phyloP scores from a whole-genome alignment of 495 filamentous ascomycete species.

The Xylaria intraflava region DNA sequence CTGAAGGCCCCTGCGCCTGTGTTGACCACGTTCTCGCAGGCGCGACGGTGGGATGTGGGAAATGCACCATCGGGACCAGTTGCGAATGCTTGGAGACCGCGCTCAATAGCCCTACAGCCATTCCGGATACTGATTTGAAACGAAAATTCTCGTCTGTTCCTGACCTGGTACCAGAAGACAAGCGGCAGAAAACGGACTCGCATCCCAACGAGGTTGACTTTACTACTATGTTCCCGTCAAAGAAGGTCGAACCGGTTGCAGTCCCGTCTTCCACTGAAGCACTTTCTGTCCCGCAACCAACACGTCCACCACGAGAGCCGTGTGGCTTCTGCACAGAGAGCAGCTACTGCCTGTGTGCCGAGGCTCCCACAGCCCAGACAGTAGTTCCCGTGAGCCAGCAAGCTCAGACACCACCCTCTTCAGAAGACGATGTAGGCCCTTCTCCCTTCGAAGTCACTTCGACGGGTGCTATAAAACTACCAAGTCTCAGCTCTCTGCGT shows the following conservation, averaged over 20 bases:
- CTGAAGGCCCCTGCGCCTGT: constrained; percentile 46
- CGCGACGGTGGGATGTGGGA: constrained; percentile 52
- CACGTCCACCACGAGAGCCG: constrained; percentile 46
- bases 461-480: constrained; percentile 44
- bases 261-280: constrained; percentile 16
- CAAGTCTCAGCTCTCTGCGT: constrained; percentile 29
- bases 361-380: constrained; percentile 35
- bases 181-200: constrained; percentile 34
- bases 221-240: constrained; percentile 55
- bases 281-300: constrained; percentile 22
- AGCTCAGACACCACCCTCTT: constrained; percentile 62
- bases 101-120: constrained; percentile 19
- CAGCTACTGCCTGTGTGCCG: constrained; percentile 72
- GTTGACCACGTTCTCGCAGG: constrained; percentile 42
- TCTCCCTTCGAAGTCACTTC: constrained; percentile 42
- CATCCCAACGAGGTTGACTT: constrained; percentile 64
- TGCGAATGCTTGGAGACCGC: constrained; percentile 65
- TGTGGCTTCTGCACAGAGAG: constrained; percentile 88
- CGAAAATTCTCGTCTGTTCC: constrained; percentile 29
- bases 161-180: constrained; percentile 49
- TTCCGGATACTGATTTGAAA: constrained; percentile 30
- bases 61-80: constrained; percentile 50
- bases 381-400: constrained; percentile 39
- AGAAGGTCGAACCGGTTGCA: constrained; percentile 20
- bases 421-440: constrained; percentile 53